A percentile compares a stretch with the other conserved stretches of the same genome.
phyloP scores from a whole-genome alignment of 768 basidiomycete species.

The Lactarius deliciosus region DNA sequence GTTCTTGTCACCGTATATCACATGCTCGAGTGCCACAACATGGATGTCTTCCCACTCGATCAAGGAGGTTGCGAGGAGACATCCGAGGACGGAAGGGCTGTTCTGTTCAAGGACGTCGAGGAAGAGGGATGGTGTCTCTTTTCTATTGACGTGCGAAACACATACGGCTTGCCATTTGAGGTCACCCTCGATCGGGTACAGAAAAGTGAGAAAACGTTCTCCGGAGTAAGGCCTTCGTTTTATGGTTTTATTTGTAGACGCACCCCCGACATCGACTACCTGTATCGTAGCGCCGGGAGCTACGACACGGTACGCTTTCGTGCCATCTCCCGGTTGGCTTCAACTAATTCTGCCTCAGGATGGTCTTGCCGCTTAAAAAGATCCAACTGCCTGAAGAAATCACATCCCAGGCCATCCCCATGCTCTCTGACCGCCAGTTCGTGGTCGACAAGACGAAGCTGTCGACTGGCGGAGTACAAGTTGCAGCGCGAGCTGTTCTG shows the following conservation, averaged over 20 bases:
- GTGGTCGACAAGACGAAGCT: constrained; percentile 75
- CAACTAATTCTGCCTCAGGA: constrained; percentile 38
- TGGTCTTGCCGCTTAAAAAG: constrained; percentile 72
- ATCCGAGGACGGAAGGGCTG: constrained; percentile 32
- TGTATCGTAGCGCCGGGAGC: constrained; percentile 85
- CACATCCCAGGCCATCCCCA: constrained; percentile 72
- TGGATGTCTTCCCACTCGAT: constrained; percentile 77
- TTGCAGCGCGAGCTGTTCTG: constrained; percentile 85
- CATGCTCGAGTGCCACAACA: constrained; percentile 83
- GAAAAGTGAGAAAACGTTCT: constrained; percentile 45
- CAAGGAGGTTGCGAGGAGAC: constrained; percentile 29
- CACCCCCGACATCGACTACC: constrained; percentile 43
- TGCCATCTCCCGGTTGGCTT: constrained; percentile 13
- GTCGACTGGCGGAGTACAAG: constrained; percentile 54
- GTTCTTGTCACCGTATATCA: constrained; percentile 93
- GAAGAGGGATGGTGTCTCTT: constrained; percentile 81
- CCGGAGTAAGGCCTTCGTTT: neutral
- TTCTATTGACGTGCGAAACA: constrained; percentile 87
- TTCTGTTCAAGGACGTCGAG: constrained; percentile 45
- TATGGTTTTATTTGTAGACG: constrained; percentile 37
- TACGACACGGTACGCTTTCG: constrained; percentile 61
- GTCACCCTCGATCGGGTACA: constrained; percentile 70
- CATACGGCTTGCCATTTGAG: constrained; percentile 89
- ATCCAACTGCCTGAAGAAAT: constrained; percentile 58
- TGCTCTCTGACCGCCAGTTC: constrained; percentile 86